Conservation (phyloP, 1,284 basidiomycete genomes). For the Pterulicium gracile region DNA sequence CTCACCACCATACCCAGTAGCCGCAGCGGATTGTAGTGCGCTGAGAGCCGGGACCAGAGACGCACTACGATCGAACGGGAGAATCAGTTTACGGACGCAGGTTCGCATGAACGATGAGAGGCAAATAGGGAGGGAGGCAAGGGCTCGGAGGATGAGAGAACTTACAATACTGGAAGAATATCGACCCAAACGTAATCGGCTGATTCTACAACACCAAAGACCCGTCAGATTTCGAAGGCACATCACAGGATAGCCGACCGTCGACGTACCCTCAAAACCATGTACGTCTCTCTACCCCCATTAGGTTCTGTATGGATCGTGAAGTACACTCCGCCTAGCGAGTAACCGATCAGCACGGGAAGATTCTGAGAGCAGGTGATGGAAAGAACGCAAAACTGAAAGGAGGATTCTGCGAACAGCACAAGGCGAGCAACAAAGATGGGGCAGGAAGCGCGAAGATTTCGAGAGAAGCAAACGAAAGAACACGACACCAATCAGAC, state of each 20-base stretch:
- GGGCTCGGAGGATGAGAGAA: constrained; percentile 6
- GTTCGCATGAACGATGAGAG: constrained; percentile 1
- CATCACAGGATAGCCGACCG: not conserved
- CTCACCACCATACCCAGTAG: constrained; percentile 16
- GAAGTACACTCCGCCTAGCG: not conserved
- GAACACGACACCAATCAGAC: not conserved
- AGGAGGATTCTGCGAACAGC: too few species aligned
- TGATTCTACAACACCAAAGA: constrained; percentile 28
- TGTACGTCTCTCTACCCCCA: not conserved
- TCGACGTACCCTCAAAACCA: not conserved
- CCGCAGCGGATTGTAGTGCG: constrained; percentile 38
- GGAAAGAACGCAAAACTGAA: too few species aligned
- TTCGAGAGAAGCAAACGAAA: not conserved
- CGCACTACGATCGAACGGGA: constrained; percentile 24
- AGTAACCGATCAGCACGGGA: not conserved
- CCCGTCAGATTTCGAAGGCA: not conserved
- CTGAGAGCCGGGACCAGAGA: constrained; percentile 31
- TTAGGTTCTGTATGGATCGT: not conserved
- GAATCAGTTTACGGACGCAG: too few species aligned
- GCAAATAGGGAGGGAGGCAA: constrained; percentile 7
- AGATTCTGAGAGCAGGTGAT: not conserved
- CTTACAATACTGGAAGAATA: constrained; percentile 41
- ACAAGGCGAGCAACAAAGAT: not conserved
- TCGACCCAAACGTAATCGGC: constrained; percentile 27
- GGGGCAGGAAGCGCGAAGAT: constrained; percentile 21